phyloP scores from a whole-genome alignment of 805 yeast genomes.

The Cyberlindnera suaveolens region DNA sequence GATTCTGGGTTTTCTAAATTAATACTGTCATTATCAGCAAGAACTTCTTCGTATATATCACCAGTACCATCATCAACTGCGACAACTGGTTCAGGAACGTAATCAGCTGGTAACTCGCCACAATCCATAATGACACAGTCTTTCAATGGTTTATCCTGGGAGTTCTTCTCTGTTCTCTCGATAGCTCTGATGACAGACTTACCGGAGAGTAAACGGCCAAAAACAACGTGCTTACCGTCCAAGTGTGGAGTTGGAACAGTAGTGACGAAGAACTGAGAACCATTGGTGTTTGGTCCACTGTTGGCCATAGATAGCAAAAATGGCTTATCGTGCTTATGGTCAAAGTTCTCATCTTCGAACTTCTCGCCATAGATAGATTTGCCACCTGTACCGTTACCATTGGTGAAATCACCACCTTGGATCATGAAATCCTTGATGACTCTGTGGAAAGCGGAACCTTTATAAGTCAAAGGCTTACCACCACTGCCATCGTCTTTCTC shows the following conservation, averaged over 20 bases:
- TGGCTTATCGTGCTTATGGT: conserved; percentile 71
- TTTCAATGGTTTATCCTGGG: conserved; percentile 61
- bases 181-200: conserved; percentile 73
- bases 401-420: conserved; percentile 93
- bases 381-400: conserved; percentile 70
- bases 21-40: conserved; percentile 68
- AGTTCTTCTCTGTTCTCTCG: conserved; percentile 63
- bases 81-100: conserved; percentile 36
- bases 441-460: conserved; percentile 88
- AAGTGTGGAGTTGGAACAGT: conserved; percentile 91
- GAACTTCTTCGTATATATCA: conserved; percentile 68
- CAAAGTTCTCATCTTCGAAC: conserved; percentile 87
- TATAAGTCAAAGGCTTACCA: conserved; percentile 67
- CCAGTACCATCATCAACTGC: conserved; percentile 74
- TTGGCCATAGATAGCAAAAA: conserved; percentile 94
- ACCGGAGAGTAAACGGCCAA: conserved; percentile 83
- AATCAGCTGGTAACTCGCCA: conserved; percentile 68
- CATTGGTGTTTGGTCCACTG: conserved; percentile 93
- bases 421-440: conserved; percentile 86
- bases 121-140: conserved; percentile 72
- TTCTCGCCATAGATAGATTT: conserved; percentile 79
- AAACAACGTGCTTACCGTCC: conserved; percentile 94
- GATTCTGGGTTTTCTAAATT: conserved; percentile 54
- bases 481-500: conserved; percentile 61
- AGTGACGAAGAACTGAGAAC: conserved; percentile 92